Evolutionary conservation across 768 basidiomycete species (phyloP), one percentile per base, ranked within the genome.

Genomic region (Daedaleopsis nitida): DNA sequence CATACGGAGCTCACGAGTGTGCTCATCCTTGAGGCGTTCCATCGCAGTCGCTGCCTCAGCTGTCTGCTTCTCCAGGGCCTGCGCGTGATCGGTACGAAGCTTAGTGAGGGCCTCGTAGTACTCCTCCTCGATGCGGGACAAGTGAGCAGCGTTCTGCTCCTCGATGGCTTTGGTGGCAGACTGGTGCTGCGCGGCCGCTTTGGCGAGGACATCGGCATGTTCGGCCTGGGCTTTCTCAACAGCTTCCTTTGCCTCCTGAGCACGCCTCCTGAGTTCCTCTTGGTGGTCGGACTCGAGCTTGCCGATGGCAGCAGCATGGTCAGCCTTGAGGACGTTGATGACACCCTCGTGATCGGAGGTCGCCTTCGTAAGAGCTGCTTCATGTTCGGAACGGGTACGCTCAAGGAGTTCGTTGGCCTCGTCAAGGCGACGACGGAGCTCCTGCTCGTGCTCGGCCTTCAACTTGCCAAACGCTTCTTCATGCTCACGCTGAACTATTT

Each of bases 71-170:
- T 83, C 83, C 59, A 94, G 76, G 24, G 83, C 79, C 62, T 86
- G 83, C 3, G 83, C 80, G 66, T 94, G 91, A 69, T 91, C 88
- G 14, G 71, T 77, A 45, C 91, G 88, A 51, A 94, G 82, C 66
- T 89, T 90, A 14, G 86, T 89, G 44, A 94, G 77, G 21, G 86
- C 86, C 59, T 92, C 86, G 71, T 92, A 91, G 68, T 92, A 92
- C 69, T 92, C 88, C 67, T 88, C 91, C 68, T 91, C 89, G 7
- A 88, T 91, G 54, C 80, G 82, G 62, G 85, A 85, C 14, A 91
- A 80, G 43, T 79, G 76, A 13, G 80, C 76, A 7, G 84, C 79
- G 27, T 83, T 74, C 62, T 84, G 80, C 12, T 85, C 85, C 45
- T 88, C 86, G 71, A 84, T 86, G 71, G 80, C 78, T 73, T 86